Evolutionary conservation across 2,329 filamentous ascomycete species (phyloP).

Genomic region (Trichophyton schoenleinii): DNA sequence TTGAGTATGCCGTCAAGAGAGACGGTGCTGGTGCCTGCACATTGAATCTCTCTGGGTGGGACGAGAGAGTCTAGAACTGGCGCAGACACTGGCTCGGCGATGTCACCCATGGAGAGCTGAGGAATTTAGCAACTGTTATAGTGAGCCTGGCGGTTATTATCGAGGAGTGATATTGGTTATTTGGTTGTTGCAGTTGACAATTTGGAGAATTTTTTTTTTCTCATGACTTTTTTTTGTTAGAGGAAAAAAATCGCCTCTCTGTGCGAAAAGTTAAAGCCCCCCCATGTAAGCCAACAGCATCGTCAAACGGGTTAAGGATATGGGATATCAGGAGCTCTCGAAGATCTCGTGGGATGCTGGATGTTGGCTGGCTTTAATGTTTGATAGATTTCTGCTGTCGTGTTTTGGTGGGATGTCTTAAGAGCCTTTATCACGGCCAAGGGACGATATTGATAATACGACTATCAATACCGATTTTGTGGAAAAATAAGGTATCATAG

Average conservation of each 20-base stretch:
- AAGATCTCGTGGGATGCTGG: no score
- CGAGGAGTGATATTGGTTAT: not conserved
- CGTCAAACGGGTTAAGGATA: no score
- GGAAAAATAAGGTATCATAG: not conserved
- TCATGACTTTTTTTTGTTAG: not conserved
- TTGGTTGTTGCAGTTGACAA: not conserved
- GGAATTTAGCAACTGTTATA: not conserved
- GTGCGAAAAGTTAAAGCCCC: not conserved
- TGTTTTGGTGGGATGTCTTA: no score
- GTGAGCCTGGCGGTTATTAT: not conserved
- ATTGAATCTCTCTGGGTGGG: slow-evolving; percentile 40
- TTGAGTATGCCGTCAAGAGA: slow-evolving; percentile 63
- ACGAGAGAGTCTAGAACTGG: slow-evolving; percentile 39
- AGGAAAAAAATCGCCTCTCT: not conserved
- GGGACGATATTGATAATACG: no score
- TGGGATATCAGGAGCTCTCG: no score
- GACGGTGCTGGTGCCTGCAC: slow-evolving; percentile 39
- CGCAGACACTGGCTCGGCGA: not conserved
- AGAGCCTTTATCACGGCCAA: no score
- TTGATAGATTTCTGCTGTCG: no score
- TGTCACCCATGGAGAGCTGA: not conserved
- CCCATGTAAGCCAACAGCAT: not conserved
- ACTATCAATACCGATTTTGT: no score
- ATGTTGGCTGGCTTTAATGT: no score
- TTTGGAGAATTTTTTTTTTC: not conserved